Evolutionary conservation across 2,329 filamentous ascomycete species (phyloP).

Genomic region (Pestalotiopsis sp.): DNA sequence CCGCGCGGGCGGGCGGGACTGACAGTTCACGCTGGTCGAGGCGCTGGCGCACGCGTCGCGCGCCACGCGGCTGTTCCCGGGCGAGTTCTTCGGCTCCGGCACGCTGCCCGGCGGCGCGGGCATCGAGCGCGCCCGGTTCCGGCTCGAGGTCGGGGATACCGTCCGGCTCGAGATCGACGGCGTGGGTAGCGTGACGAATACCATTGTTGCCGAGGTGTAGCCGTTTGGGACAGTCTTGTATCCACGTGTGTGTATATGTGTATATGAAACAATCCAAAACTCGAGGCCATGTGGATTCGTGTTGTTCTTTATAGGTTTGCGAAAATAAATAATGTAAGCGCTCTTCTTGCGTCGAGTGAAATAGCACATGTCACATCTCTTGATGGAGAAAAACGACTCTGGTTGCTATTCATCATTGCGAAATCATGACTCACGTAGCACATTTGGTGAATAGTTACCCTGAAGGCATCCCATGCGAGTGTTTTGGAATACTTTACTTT

Average conservation of each 20-base stretch:
- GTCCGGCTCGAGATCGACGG: slow-evolving; percentile 29
- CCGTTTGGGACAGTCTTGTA: too few relatives aligned
- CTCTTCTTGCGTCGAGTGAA: too few relatives aligned
- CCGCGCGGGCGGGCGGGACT: slow-evolving; percentile 16
- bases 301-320: too few relatives aligned
- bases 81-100: slow-evolving; percentile 29
- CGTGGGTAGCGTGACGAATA: slow-evolving; percentile 28
- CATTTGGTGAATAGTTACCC: too few relatives aligned
- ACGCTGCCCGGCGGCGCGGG: slow-evolving; percentile 28
- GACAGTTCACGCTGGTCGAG: slow-evolving; percentile 27
- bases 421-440: too few relatives aligned
- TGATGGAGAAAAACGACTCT: too few relatives aligned
- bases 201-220: slow-evolving; percentile 21
- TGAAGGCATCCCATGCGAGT: too few relatives aligned
- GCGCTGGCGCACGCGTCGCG: slow-evolving; percentile 26
- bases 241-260: too few relatives aligned
- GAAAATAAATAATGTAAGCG: too few relatives aligned
- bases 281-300: too few relatives aligned
- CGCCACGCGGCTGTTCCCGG: slow-evolving; percentile 25
- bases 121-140: slow-evolving; percentile 26
- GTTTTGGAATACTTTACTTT: background rate
- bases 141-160: slow-evolving; percentile 23
- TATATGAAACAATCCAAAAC: background rate
- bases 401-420: too few relatives aligned
- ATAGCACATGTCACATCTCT: too few relatives aligned